These are phyloP conservation scores for Picea sitchensis DNA, from an alignment of 75 land plant genomes.

Conservation along the genomic window DNA sequence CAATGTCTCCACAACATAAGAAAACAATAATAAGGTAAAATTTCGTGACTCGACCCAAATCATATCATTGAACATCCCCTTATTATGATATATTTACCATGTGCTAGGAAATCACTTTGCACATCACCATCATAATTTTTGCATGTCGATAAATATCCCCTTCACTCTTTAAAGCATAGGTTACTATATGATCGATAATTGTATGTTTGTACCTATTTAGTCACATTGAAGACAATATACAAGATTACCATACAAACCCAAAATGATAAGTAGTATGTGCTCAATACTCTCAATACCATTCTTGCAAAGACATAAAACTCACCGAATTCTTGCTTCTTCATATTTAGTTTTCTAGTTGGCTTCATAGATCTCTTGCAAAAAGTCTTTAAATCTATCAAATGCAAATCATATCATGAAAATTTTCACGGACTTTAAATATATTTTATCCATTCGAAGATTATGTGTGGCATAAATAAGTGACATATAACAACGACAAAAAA, in stretches of 20 bases:
- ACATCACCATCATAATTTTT: slow-evolving; percentile 99
- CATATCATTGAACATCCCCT: background rate
- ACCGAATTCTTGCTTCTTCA: slow-evolving; percentile 93
- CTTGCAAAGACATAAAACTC: background rate
- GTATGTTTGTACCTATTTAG: slow-evolving; percentile 87
- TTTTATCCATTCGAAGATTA: background rate
- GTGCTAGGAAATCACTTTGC: slow-evolving; percentile 95
- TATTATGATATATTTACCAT: slow-evolving; percentile 44
- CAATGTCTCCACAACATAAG: background rate
- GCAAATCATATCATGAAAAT: background rate
- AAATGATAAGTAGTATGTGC: background rate
- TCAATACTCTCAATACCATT: background rate
- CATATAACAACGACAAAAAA: background rate
- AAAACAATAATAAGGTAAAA: background rate
- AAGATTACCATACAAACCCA: background rate
- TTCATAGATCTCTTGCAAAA: slow-evolving; percentile 93
- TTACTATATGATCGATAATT: slow-evolving; percentile 98
- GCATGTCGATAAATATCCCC: slow-evolving; percentile 97
- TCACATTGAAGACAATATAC: background rate
- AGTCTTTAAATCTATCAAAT: slow-evolving; percentile 77
- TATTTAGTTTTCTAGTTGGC: slow-evolving; percentile 70
- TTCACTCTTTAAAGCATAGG: slow-evolving; percentile 90
- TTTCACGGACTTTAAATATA: background rate
- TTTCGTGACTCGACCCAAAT: background rate
- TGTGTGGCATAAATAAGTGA: background rate